Base-by-base conservation (phyloP, 2,329 filamentous ascomycete species). In the Neoscytalidium dimidiatum region DNA sequence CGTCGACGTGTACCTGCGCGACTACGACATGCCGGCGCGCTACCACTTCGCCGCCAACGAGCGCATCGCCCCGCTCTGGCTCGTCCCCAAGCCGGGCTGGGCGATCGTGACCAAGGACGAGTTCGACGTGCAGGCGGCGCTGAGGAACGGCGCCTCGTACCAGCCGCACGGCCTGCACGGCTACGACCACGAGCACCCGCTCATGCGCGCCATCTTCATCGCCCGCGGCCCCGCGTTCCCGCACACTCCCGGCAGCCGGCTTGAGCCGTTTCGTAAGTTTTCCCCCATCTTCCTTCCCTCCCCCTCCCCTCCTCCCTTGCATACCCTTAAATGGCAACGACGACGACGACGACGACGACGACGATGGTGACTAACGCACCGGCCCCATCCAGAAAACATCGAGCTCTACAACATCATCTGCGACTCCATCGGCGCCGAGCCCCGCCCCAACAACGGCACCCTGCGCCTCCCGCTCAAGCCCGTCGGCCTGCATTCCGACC, bases 121-220 rank as follows among this genome's bases (percentile, higher is more conserved):
- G 65, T 93, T 96, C 69, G 84, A 96, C 68, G 85, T 96, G 4
- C 81, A 85, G 46, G 83, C 90, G 56, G 92, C 86, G 0, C 83
- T 88, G 67, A 82, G 84, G 62, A 87, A 87, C 13, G 87, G 86
- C 0, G 75, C 86, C 13, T 82, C 87, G 0, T 99, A 97, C 73
- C 85, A 90, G 69, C 95, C 95, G 0, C 86, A 85, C 29, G 95
- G 95, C 2, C 81, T 99, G 2, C 95, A 99, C 74, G 95, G 95
- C 1, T 99, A 98, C 74, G 95, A 99, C 74, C 90, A 97, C 72
- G 90, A 96, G 72, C 90, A 99, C 74, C 94, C 94, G 0, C 82
- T 99, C 49, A 99, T 99, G 95, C 84, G 95, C 43, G 94, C 95
- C 0, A 96, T 99, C 48, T 99, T 99, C 71, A 84, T 98, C 56